Evolutionary conservation across 441 rosid genomes (phyloP), one percentile per base, ranked within the genome.

Genomic region (Erodium trifolium): DNA sequence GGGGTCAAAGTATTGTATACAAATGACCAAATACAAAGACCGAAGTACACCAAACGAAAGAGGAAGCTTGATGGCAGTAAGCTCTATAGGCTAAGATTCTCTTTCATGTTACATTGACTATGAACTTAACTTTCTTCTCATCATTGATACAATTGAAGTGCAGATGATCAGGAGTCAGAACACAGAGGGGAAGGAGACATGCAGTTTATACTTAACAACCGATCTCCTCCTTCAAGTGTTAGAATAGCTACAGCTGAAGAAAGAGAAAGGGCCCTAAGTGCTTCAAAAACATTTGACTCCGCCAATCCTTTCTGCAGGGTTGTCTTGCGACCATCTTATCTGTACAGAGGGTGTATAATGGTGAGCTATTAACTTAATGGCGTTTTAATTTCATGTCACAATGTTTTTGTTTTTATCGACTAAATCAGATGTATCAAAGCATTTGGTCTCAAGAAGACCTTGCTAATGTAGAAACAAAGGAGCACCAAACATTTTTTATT

Each of bases 291-390:
- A 18, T 92, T 87, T 68, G 98, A 86, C 80, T 97, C 97, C n/a
- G 71, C 77, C 7, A 94, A 94, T 78, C 98, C 99, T 75, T 92
- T 92, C 83, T 94, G 96, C 74, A 85, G 98, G 82, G 99, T 94
- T 43, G 98, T 94, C 73, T 79, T 94, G 69, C 86, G 99, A 70
- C 99, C 99, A 57, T 94, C 99, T 12, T 94, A 94, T 78, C 76
- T 94, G 23, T 94, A 94, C 80, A 83, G 94, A 78, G 98, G 99
- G 70, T 94, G 99, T 80, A 94, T 94, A 69, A 94, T 94, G 99
- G 99, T 92, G 81, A 80, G 82, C 71, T 66, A 63, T 7, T 37
- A 37, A 5, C 41, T 5, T 37, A 37, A 37, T 37, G 41, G 23
- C 27, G 65, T 29, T 45, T 3, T 23, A 1, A 60, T 43, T 67